phyloP scores from a whole-genome alignment of 2,329 filamentous ascomycete species.

The Emmonsiellopsis sp. region DNA sequence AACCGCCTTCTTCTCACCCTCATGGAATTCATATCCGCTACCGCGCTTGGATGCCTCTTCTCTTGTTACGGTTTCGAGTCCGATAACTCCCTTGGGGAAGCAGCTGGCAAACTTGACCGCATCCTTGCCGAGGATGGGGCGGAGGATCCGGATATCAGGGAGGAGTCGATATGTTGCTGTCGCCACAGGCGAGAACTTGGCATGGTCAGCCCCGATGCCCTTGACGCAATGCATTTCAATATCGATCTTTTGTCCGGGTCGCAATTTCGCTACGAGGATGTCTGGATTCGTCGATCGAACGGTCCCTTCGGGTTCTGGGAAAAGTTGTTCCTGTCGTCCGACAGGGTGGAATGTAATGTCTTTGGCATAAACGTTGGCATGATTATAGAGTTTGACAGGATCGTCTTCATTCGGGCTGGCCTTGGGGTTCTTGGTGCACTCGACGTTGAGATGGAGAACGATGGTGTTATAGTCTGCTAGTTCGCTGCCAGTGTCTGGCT shows the following conservation, averaged over 20 bases:
- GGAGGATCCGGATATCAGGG: slow-evolving; percentile 73
- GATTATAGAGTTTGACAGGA: slow-evolving; percentile 72
- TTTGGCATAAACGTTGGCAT: slow-evolving; percentile 72
- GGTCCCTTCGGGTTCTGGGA: slow-evolving; percentile 46
- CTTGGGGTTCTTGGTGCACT: slow-evolving; percentile 69
- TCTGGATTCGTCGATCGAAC: slow-evolving; percentile 79
- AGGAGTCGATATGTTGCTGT: slow-evolving; percentile 88
- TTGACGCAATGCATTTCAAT: slow-evolving; percentile 90
- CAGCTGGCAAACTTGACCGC: slow-evolving; percentile 83
- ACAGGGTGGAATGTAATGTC: slow-evolving; percentile 69
- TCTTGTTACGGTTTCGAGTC: slow-evolving; percentile 59
- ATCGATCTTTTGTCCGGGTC: slow-evolving; percentile 79
- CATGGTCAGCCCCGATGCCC: slow-evolving; percentile 85
- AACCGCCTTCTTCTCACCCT: slow-evolving; percentile 77
- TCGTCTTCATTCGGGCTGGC: slow-evolving; percentile 66
- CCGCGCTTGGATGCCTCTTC: slow-evolving; percentile 53
- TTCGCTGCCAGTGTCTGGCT: slow-evolving; percentile 40
- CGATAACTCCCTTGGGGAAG: slow-evolving; percentile 84
- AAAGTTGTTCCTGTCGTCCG: slow-evolving; percentile 62
- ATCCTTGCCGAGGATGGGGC: slow-evolving; percentile 76
- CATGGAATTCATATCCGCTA: slow-evolving; percentile 61
- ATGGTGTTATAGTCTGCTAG: slow-evolving; percentile 79
- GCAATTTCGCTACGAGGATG: slow-evolving; percentile 87
- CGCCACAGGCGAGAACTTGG: slow-evolving; percentile 94
- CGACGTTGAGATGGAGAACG: slow-evolving; percentile 63